Evolutionary conservation across 495 filamentous ascomycete genomes (phyloP), one percentile per base, ranked within the genome.

Genomic region (Hyaloscypha finlandica): DNA sequence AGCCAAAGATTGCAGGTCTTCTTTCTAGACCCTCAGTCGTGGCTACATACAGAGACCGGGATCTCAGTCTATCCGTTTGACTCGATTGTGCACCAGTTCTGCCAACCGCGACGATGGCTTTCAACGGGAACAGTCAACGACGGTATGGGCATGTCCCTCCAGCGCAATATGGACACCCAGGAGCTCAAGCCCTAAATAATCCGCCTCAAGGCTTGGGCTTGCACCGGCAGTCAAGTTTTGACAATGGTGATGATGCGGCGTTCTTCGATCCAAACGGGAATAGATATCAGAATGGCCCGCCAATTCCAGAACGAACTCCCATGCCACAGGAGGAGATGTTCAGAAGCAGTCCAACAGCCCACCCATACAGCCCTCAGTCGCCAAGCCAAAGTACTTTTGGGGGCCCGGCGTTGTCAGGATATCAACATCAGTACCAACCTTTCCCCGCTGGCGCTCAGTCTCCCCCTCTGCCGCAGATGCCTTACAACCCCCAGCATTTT

Each of bases 401-500:
- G 81, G 83, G 77, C 80, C 77, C 79, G 76, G 74, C 75, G 66
- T 39, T 83, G 68, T 80, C 86, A 5, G 81, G 80, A 67, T 90
- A 89, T 74, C 83, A 85, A 56, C 72, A 74, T 63, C 79, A 88
- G 62, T 89, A 89, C 66, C 86, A 89, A 63, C 81, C 86, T 61
- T 77, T 82, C 67, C 76, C 69, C 19, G 39, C 51, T 74, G 64
- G 59, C 60, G 74, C 53, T 68, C 59, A 67, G 59, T 72, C 72
- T 8, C 69, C 69, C 14, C 59, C 66, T 20, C 61, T 67, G 32
- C 58, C 70, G 2, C 69, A 71, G 30, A 11, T 48, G 16, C 79
- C 86, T 1, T 97, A 97, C 77, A 96, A 97, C 70, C 93, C 94
- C 2, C 92, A 93, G 76, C 80, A 90, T 61, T 97, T 93, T 75